Percentiles rank a stretch among this genome's conserved stretches.
These are phyloP conservation scores for Corynascus novoguineensis DNA, from an alignment of 495 filamentous ascomycete species.

Conservation along the genomic window DNA sequence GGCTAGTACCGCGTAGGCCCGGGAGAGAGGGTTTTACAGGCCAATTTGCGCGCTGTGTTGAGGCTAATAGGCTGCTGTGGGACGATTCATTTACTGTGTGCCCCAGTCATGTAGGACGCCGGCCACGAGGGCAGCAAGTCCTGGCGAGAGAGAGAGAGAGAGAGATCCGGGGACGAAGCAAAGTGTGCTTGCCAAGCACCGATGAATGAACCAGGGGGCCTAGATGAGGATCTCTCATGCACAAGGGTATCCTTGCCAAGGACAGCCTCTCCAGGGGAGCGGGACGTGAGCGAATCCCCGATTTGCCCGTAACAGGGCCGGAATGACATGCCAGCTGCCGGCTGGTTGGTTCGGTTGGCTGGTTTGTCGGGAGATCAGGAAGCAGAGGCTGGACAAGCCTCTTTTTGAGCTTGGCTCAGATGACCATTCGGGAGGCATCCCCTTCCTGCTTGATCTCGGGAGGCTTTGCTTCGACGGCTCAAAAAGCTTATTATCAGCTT, in stretches of 20 bases:
- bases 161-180: constrained; percentile 3
- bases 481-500: not conserved
- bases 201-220: constrained; percentile 19
- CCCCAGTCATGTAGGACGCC: constrained; percentile 8
- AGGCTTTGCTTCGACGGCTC: not conserved
- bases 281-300: constrained; percentile 18
- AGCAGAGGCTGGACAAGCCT: not conserved
- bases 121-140: constrained; percentile 3
- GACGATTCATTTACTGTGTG: constrained; percentile 15
- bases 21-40: not conserved
- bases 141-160: constrained; percentile 8
- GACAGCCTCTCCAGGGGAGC: constrained; percentile 19
- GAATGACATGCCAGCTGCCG: constrained; percentile 16
- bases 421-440: not conserved
- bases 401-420: not conserved
- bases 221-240: constrained; percentile 23
- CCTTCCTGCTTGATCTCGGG: not conserved
- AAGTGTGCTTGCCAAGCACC: constrained; percentile 7
- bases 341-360: constrained; percentile 8
- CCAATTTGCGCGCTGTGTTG: constrained; percentile 14
- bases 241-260: constrained; percentile 20
- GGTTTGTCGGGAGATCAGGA: not conserved
- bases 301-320: constrained; percentile 17
- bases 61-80: constrained; percentile 20
- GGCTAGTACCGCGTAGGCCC: not conserved